Base-by-base conservation (phyloP, 305 asterid species). In the Fraxinus sp. region DNA sequence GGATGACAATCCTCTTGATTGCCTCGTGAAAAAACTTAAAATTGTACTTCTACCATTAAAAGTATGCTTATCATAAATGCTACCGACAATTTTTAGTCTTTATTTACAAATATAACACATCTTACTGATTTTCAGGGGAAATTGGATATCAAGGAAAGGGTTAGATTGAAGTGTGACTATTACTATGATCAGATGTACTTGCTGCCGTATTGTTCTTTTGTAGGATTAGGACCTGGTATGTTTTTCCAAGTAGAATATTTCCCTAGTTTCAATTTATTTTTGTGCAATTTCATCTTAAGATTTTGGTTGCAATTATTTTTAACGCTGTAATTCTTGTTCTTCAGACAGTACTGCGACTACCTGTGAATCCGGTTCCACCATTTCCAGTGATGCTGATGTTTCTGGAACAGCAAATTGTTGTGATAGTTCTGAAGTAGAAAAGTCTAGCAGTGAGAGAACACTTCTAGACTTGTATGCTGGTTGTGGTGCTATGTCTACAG, bases 401-500 rank as follows among this genome's bases (percentile, higher is more conserved):
- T 74, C 32, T 28, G 75, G 14, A 55, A 52, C 66, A 5, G 44
- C 52, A 28, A 32, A 70, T 28, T 70, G 22, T 30, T 70, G 76
- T 72, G 75, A 32, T 24, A 62, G 46, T 37, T 78, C 62, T 5
- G 90, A 83, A 46, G 32, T 33, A 1, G 81, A 78, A n/a, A 84
- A 71, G 7, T 76, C 59, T n/a, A 74, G 33, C 2, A 72, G 55
- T 32, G 95, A 91, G 85, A 87, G 39, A 83, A 86, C 87, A 13
- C 72, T 93, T n/a, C 57, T 94, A 78, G 98, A 94, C 84, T 5
- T 94, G 74, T 94, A 92, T 81, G 85, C 97, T 6, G 97, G 98
- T 30, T 94, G 97, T 85, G 98, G 98, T 20, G 98, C 91, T 35
- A 93, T 94, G 97, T 92, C 97, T 5, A 91, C 95, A 1, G 98